Evolutionary conservation across 179 eudicot species (phyloP), one percentile per base, ranked within the genome.

Genomic region (Actinidia chinensis): DNA sequence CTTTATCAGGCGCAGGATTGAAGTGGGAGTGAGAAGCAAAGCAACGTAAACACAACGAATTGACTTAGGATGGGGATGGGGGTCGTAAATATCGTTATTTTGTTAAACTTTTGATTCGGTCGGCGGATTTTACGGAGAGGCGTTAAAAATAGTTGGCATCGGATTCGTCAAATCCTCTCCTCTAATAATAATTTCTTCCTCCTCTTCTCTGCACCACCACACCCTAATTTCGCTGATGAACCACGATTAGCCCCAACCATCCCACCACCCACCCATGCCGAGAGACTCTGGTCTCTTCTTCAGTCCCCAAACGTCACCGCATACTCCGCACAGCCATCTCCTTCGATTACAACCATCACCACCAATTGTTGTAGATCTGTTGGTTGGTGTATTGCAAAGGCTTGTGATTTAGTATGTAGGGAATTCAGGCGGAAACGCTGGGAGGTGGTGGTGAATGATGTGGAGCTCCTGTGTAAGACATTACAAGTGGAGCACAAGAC

Each of bases 401-500:
- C 66, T 61, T 10, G 67, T 28, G 33, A 40, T 63, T 18, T 15
- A 18, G 17, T 55, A 91, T 91, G 97, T 94, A 90, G 85, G 87
- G 9, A 86, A 83, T 79, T 81, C 89, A 15, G 90, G 78, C 22
- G 80, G 83, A 15, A 60, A 69, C 58, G 77, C 40, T 36, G 40
- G 74, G 87, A 3, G 84, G 84, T 15, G 88, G 91, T 0, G 93
- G 92, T n/a, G 4, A 92, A 88, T 70, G 98, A 95, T 67, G 92
- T 90, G 59, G 98, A 93, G 78, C 74, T 95, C 73, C 65, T 93
- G n/a, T 87, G 91, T 80, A 95, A 93, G 86, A 95, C 98, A 6
- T 83, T 95, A 18, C 98, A 95, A 85, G 98, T 95, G 48, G 98
- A 95, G 77, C 97, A 95, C 87, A 95, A 95, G 79, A n/a, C 89